These are phyloP conservation scores for Casuarina equisetifolia DNA, from an alignment of 306 rosid species.

Conservation along the genomic window DNA sequence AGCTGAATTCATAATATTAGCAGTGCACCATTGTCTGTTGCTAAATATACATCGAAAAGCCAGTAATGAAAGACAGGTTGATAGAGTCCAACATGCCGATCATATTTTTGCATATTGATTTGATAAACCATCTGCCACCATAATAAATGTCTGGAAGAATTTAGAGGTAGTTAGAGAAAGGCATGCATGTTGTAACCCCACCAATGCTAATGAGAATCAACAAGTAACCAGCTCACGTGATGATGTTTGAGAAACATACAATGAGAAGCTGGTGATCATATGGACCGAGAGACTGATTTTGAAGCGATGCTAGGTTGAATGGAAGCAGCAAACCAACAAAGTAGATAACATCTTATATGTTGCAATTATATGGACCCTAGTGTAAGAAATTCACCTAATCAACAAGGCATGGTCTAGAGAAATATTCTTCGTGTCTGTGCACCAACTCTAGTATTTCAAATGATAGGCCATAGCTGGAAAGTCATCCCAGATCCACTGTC, in stretches of 20 bases:
- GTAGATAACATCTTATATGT: not conserved
- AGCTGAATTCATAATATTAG: not conserved
- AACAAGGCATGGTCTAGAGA: not conserved
- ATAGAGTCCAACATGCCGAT: not conserved
- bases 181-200: not conserved
- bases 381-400: not conserved
- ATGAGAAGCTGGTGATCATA: slow-evolving; percentile 6
- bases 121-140: not conserved
- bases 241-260: slow-evolving; percentile 22
- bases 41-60: not conserved
- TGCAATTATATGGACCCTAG: not conserved
- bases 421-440: not conserved
- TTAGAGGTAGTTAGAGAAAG: not conserved
- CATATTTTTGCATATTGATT: not conserved
- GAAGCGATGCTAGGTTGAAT: slow-evolving; percentile 24
- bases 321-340: slow-evolving; percentile 13
- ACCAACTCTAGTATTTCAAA: not conserved
- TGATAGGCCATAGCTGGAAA: not conserved
- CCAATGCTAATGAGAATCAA: not conserved
- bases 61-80: not conserved
- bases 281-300: not conserved
- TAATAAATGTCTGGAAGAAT: not conserved
- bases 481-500: not conserved
- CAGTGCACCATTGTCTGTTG: slow-evolving; percentile 5
- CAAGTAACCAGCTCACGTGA: not conserved